These are phyloP conservation scores for Salvia sclarea DNA, from an alignment of 305 asterid species.

Conservation along the genomic window DNA sequence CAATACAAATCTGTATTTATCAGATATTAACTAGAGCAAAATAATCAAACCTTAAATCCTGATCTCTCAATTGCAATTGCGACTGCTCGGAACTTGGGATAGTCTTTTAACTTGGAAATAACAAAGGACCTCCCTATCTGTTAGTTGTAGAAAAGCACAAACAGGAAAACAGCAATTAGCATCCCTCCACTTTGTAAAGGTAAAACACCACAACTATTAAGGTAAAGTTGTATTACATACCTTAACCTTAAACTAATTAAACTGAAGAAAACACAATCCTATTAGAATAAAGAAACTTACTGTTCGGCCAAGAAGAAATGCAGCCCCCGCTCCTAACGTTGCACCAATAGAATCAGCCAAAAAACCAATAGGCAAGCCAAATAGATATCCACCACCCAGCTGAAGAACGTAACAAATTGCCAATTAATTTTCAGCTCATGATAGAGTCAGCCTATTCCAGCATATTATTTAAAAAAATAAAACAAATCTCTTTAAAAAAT, in stretches of 20 bases:
- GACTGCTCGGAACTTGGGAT: conserved; percentile 90
- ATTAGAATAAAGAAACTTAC: conserved; percentile 46
- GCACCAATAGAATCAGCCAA: conserved; percentile 98
- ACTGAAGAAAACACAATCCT: conserved; percentile 9
- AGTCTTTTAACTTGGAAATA: conserved; percentile 81
- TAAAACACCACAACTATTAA: background rate
- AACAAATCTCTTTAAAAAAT: background rate
- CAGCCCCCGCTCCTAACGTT: conserved; percentile 90
- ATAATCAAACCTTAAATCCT: conserved; percentile 76
- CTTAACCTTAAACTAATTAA: background rate
- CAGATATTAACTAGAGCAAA: conserved; percentile 14
- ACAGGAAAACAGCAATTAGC: background rate
- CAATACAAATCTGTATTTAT: conserved; percentile 9
- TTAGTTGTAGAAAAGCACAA: conserved; percentile 18
- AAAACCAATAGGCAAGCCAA: conserved; percentile 95
- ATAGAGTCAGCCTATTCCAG: conserved; percentile 10
- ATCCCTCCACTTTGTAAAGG: conserved; percentile 4
- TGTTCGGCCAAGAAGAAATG: conserved; percentile 96
- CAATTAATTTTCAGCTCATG: conserved; percentile 32
- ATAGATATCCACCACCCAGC: conserved; percentile 99
- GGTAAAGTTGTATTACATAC: background rate
- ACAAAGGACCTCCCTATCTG: conserved; percentile 92
- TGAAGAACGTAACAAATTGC: conserved; percentile 39
- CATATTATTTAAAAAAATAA: conserved; percentile 8
- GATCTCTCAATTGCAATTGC: conserved; percentile 90